Conservation (phyloP, 2,329 filamentous ascomycete species). For the Ambrosiella cleistominuta region DNA sequence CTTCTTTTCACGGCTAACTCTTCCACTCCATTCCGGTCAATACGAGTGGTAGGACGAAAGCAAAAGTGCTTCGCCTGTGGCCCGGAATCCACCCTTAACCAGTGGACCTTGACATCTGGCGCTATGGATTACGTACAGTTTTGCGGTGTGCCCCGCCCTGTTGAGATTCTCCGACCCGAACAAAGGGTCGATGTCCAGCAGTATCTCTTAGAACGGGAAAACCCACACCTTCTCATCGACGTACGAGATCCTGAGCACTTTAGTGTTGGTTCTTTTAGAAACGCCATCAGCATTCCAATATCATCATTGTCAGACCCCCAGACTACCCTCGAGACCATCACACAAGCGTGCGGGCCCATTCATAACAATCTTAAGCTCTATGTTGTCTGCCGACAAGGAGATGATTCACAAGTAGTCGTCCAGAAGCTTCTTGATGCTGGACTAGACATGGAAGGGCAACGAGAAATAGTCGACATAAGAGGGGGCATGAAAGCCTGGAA, state of each 20-base stretch:
- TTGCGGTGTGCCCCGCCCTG: conserved; percentile 46
- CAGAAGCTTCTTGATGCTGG: conserved; percentile 47
- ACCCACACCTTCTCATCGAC: conserved; percentile 50
- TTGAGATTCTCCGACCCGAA: conserved; percentile 37
- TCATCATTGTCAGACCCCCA: conserved; percentile 34
- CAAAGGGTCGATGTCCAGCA: conserved; percentile 51
- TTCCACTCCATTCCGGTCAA: conserved; percentile 45
- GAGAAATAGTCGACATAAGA: conserved; percentile 51
- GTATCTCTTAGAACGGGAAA: conserved; percentile 24
- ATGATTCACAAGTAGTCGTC: conserved; percentile 59
- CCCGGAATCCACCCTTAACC: conserved; percentile 39
- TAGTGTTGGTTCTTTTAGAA: conserved; percentile 57
- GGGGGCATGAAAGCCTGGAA: conserved; percentile 62
- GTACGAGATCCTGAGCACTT: conserved; percentile 76
- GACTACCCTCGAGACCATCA: conserved; percentile 13
- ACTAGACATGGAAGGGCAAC: conserved; percentile 30
- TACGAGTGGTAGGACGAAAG: conserved; percentile 54
- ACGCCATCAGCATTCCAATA: conserved; percentile 53
- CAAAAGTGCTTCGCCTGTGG: conserved; percentile 64
- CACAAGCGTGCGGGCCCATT: conserved; percentile 25
- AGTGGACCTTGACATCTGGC: conserved; percentile 42
- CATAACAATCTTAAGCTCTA: conserved; percentile 39
- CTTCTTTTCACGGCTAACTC: conserved; percentile 32
- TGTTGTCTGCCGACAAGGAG: conserved; percentile 56
- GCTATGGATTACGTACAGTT: conserved; percentile 73